These are phyloP conservation scores for Eutrema heterophyllum DNA, from an alignment of 345 rosid species.

Conservation along the genomic window DNA sequence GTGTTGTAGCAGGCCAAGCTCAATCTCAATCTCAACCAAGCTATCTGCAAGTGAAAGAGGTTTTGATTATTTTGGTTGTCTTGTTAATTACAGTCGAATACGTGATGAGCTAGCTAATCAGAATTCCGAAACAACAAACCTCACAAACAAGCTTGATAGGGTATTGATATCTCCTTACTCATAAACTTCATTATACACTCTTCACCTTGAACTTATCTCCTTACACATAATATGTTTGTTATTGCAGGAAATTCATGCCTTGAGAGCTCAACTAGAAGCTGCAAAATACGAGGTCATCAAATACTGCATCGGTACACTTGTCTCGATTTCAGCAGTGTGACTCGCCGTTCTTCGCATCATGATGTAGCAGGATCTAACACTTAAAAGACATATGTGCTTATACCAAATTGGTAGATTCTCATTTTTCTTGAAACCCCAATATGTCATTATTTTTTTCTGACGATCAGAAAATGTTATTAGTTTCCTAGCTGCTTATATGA, in stretches of 20 bases:
- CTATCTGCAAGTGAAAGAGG: not conserved
- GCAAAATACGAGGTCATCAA: slow-evolving; percentile 86
- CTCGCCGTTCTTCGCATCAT: slow-evolving; percentile 71
- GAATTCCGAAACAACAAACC: slow-evolving; percentile 84
- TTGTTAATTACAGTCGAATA: slow-evolving; percentile 55
- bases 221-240: not conserved
- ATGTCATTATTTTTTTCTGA: slow-evolving; percentile 19
- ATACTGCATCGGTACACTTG: slow-evolving; percentile 94
- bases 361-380: slow-evolving; percentile 39
- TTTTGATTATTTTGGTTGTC: not conserved
- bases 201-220: not conserved
- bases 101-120: slow-evolving; percentile 91
- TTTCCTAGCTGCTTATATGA: not conserved
- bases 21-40: too few relatives aligned
- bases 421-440: slow-evolving; percentile 1
- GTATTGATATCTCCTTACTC: slow-evolving; percentile 31
- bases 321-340: slow-evolving; percentile 78
- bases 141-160: slow-evolving; percentile 83
- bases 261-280: slow-evolving; percentile 87
- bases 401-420: not conserved
- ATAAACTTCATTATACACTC: not conserved
- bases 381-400: not conserved
- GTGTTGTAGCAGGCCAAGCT: too few relatives aligned
- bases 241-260: slow-evolving; percentile 71
- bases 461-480: not conserved